Conservation (phyloP, 768 basidiomycete genomes). For the Podaxis pistillaris region DNA sequence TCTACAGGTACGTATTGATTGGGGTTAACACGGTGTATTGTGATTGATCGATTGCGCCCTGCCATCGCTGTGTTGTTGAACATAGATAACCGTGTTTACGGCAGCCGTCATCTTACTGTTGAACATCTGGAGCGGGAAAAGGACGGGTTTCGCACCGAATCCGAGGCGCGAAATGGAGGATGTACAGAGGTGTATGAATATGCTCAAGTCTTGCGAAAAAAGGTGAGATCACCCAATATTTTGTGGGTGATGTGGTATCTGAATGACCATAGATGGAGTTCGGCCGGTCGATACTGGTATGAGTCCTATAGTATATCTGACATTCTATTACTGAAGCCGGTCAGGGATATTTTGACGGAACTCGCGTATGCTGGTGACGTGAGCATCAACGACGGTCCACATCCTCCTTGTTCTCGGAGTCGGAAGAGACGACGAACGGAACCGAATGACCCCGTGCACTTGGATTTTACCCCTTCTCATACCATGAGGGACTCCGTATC, state of each 20-base stretch:
- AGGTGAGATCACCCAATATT: slow-evolving; percentile 26
- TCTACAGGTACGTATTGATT: slow-evolving; percentile 31
- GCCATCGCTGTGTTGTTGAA: slow-evolving; percentile 3
- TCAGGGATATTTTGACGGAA: slow-evolving; percentile 36
- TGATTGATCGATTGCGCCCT: not conserved
- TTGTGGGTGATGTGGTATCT: not conserved
- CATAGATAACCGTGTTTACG: slow-evolving; percentile 34
- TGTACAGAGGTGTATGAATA: slow-evolving; percentile 56
- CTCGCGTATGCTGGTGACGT: slow-evolving; percentile 35
- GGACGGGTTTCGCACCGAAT: slow-evolving; percentile 44
- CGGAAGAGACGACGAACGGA: slow-evolving; percentile 21
- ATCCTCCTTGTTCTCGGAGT: slow-evolving; percentile 3
- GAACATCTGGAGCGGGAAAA: slow-evolving; percentile 63
- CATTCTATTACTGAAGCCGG: not conserved
- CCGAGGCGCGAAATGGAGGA: slow-evolving; percentile 54
- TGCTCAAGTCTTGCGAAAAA: slow-evolving; percentile 41
- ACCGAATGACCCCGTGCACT: slow-evolving; percentile 3
- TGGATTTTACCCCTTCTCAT: not conserved
- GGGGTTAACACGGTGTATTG: not conserved
- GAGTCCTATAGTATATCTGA: not conserved
- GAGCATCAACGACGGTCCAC: slow-evolving; percentile 19
- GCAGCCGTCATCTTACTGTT: slow-evolving; percentile 57
- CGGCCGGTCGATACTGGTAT: slow-evolving; percentile 41
- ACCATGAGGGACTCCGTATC: not conserved
- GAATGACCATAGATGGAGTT: slow-evolving; percentile 33